phyloP scores from a whole-genome alignment of 164 flowering plant species.

The Saururus chinensis region DNA sequence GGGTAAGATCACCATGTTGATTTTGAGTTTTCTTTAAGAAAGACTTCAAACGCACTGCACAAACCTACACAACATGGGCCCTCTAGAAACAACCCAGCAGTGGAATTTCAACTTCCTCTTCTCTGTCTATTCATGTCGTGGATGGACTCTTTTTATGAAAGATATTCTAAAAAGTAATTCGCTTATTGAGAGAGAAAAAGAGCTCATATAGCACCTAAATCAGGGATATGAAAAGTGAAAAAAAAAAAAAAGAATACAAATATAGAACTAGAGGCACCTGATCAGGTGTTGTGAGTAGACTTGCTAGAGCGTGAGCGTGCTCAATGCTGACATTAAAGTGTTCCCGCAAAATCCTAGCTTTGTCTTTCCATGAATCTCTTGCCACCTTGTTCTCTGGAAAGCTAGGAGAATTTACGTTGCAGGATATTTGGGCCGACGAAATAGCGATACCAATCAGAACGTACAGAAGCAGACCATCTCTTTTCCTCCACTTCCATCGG shows the following conservation, averaged over 20 bases:
- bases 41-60: too few species aligned
- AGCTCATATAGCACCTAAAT: background rate
- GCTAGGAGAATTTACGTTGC: slow-evolving; percentile 9
- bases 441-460: slow-evolving; percentile 20
- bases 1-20: too few species aligned
- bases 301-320: slow-evolving; percentile 35
- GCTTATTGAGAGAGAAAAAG: too few species aligned
- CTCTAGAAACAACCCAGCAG: too few species aligned
- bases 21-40: too few species aligned
- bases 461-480: slow-evolving; percentile 20
- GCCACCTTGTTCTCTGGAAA: slow-evolving; percentile 13
- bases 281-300: slow-evolving; percentile 34
- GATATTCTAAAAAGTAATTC: too few species aligned
- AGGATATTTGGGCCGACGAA: slow-evolving; percentile 22
- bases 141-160: too few species aligned
- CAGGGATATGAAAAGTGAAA: background rate
- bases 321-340: slow-evolving; percentile 46
- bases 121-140: too few species aligned
- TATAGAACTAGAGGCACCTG: slow-evolving; percentile 25
- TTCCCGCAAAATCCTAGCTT: slow-evolving; percentile 23
- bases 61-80: too few species aligned
- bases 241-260: slow-evolving; percentile 3
- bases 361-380: slow-evolving; percentile 12
- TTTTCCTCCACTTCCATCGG: slow-evolving; percentile 31
- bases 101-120: too few species aligned